Base-by-base conservation (phyloP, 192 early-diverging fungal species). In the Tieghemiomyces parasiticus region DNA sequence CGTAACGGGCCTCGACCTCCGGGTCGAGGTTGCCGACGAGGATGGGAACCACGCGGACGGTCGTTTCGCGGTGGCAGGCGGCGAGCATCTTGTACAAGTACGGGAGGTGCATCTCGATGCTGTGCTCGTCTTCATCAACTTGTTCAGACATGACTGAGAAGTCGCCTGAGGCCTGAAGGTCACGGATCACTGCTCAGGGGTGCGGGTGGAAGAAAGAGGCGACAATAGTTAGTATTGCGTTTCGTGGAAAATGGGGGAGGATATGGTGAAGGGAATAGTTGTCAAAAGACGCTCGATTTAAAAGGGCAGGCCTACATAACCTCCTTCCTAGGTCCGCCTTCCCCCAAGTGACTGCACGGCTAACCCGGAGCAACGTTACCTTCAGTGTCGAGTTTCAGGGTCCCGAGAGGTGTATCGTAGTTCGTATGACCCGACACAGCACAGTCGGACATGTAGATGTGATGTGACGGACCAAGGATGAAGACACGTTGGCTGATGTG, bases 61-160 rank as follows among this genome's bases (percentile, higher is more conserved):
- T 60, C 49, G 77, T 64, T 46, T 78, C n/a, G n/a, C n/a, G n/a
- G n/a, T n/a, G n/a, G n/a, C n/a, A n/a, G n/a, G n/a, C n/a, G n/a
- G n/a, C 78, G 71, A 97, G 86, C 25, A 86, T 74, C 66, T 89
- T 88, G 71, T 84, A 84, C 4, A 87, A 78, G 70, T 82, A 96
- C 12, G 95, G 95, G 55, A 96, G 64, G 62, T 98, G 93, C 92
- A 98, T 91, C 65, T 96, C 95, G 63, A 99, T 81, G 67, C 90
- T 93, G 66, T 99, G 95, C 66, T 99, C 95, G 44, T 88, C 83
- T 63, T 97, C 90, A 62, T 99, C 95, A 6, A 73, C 76, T 13
- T 65, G 38, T 10, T 64, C 60, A 25, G 60, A 73, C 90, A 97
- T 91, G 35, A 60, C 52, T 4, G 60, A 50, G 74, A 93, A 97